Evolutionary conservation across 352 stramenopile genomes (phyloP), one percentile per base, ranked within the genome.

Genomic region (Globisporangium heterothallicum): DNA sequence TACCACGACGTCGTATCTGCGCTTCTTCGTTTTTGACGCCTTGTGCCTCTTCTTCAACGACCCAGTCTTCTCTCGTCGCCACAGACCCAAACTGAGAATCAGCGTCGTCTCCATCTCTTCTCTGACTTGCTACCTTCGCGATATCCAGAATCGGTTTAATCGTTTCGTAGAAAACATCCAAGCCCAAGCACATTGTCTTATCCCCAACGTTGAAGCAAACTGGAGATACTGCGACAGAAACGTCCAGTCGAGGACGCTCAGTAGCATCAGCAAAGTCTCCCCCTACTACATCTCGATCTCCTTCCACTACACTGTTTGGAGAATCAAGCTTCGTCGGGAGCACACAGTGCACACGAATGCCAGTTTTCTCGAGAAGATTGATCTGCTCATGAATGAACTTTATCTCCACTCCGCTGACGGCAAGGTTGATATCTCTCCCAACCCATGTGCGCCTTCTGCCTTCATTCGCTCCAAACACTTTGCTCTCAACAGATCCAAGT

Each of bases 161-260:
- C 26, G 57, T 38, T 35, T 52, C 51, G 30, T 61, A 64, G 35
- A 61, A 48, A 10, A 50, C 51, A 8, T 61, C 57, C 22, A 64
- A 36, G 21, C 42, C 57, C 4, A 61, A 26, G 19, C 50, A 45
- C 13, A 45, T 16, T 21, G 42, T 64, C 44, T 48, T 56, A 26
- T 64, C 57, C 4, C 57, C 52, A 53, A 61, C 46, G 16, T 64
- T 64, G 42, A 64, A n/a, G 30, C 57, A 50, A 25, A 64, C 19
- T 4, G 51, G 42, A 10, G 35, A 49, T 8, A 64, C 16, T 2
- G 46, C 27, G 19, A 64, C 34, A 2, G 34, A 26, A n/a, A 61
- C 19, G n/a, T 21, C 32, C 26, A 55, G 2, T 14, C 18, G 42
- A 29, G 29, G 38, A 4, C 9, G 27, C 9, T 32, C 27, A 9